Evolutionary conservation across 805 yeast species (phyloP), one percentile per base, ranked within the genome.

Genomic region (Cyberlindnera xishuangbannaensis): DNA sequence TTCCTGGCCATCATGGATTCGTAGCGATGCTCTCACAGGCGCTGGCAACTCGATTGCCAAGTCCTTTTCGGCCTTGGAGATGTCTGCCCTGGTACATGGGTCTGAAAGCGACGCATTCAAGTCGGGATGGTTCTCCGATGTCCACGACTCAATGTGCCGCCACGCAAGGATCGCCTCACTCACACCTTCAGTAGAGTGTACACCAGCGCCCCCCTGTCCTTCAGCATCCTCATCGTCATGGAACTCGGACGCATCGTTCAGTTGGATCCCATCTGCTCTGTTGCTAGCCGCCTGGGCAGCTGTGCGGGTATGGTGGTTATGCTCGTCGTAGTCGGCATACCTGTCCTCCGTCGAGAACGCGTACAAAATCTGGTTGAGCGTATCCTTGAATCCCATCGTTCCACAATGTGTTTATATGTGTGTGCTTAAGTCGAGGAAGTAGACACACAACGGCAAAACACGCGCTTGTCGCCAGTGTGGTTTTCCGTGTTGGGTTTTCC

Each of bases 1-100:
- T 38, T 80, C 83, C 62, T 92, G 98, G 33, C 98, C 98, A 52
- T 92, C 97, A 45, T 92, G 95, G 25, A 82, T 61, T 49, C 77
- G 72, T 51, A 73, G 73, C 28, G 90, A 83, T 27, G 87, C 95
- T 33, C 83, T 67, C 7, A 92, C 85, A 36, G 90, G 84, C 3
- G 76, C 64, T 2, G 98, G 98, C 28, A 92, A 67, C 29, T 67
- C 64, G 32, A 85, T 64, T 28, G 73, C 77, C 51, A 87, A 64
- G 56, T 90, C 97, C 47, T 73, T 72, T 61, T 92, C 97, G 19
- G 92, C 80, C 47, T 82, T 90, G 42, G 69, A 67, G 36, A 90
- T 66, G 55, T 92, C 98, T 37, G 79, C 73, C 25, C 70, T 67
- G 0, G 96, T 85, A 41, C 87, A 92, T 18, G 86, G 82, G 32